Conservation (phyloP, 1,139 yeast species). For the Candida glucosophila region DNA sequence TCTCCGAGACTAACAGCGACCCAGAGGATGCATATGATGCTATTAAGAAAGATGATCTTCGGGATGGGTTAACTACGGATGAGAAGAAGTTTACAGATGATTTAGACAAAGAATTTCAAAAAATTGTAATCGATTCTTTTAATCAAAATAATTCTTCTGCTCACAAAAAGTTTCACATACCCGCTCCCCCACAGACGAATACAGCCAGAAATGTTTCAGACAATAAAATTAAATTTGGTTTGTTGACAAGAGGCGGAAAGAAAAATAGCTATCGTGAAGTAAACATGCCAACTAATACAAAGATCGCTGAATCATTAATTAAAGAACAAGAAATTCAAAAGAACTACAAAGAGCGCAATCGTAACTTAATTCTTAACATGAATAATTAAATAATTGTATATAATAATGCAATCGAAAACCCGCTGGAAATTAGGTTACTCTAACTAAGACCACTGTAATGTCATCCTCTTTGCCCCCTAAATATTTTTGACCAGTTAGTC, state of each 20-base stretch:
- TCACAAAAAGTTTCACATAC: conserved; percentile 12
- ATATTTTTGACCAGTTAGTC: conserved; percentile 60
- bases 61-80: conserved; percentile 15
- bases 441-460: conserved; percentile 70
- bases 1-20: conserved; percentile 1
- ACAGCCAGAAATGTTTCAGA: conserved; percentile 1
- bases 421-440: conserved; percentile 26
- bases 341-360: conserved; percentile 31
- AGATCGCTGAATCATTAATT: conserved; percentile 34
- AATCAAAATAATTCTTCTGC: conserved; percentile 17
- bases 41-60: conserved; percentile 2
- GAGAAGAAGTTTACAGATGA: conserved; percentile 41
- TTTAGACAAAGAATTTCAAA: conserved; percentile 46
- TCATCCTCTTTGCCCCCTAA: conserved; percentile 96
- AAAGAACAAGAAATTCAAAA: conserved; percentile 24
- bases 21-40: conserved; percentile 7
- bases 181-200: conserved; percentile 11
- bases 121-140: conserved; percentile 41
- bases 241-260: conserved; percentile 46
- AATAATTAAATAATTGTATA: conserved; percentile 9
- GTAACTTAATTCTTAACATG: conserved; percentile 35
- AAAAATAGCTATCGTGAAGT: conserved; percentile 35
- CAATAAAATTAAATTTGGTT: conserved; percentile 36
- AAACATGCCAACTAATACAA: conserved; percentile 38
- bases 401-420: too few species aligned